Evolutionary conservation across 345 rosid genomes (phyloP), one percentile per base, ranked within the genome.

Genomic region (Citrus glauca): DNA sequence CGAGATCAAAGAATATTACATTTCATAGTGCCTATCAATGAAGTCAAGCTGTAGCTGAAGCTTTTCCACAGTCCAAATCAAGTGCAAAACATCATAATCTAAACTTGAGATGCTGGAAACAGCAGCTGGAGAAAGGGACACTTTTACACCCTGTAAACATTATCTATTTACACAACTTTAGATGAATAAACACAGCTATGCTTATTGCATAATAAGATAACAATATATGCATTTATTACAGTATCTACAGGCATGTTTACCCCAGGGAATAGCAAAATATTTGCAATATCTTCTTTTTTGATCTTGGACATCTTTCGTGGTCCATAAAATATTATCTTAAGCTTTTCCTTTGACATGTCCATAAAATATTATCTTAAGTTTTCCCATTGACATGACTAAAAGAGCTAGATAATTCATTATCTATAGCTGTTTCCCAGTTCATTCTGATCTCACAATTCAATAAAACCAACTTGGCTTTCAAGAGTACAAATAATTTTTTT

Each of bases 61-160:
- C 92, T 84, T 93, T 84, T 95, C 96, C 68, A 86, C 85, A 17
- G 96, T 92, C 88, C 90, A 90, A 74, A 89, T 80, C 88, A 93
- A 84, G 86, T 90, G 94, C 85, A 95, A 87, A 77, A 89, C 73
- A 60, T 95, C 94, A 72, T 76, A 85, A 79, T 93, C 99, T 80
- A 93, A 85, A 60, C 84, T 87, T 55, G 98, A 87, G 79, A 88
- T 42, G 45, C 78, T 48, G 27, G 93, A 83, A 78, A 88, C 88
- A 22, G 87, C 79, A 63, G 86, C 86, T 35, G 88, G 64, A 33
- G 93, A 84, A 55, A 95, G 83, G 63, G 93, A 93, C 71, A 95
- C 89, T 82, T 95, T 92, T 79, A 95, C 82, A 69, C 97, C 98
- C 99, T 93, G 89, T 66, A 81, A 76, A 20, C 35, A 66, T 73